Conservation (phyloP, 2,329 filamentous ascomycete species). For the Aspergillus glaucus region DNA sequence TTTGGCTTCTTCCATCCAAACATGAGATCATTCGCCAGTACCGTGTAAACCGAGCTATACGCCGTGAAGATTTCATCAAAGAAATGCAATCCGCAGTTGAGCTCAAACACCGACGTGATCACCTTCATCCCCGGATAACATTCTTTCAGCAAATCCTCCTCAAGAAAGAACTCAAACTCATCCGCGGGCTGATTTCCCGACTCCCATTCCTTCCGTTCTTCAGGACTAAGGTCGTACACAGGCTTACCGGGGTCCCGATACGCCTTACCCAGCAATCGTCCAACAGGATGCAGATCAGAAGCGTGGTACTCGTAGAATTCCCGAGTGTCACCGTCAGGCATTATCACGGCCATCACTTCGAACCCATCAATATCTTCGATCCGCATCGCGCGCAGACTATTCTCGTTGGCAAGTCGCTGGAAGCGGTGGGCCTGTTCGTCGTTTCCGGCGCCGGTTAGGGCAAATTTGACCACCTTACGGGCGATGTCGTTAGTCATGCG, state of each 20-base stretch:
- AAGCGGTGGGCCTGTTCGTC: slow-evolving; percentile 35
- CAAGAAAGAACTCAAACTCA: slow-evolving; percentile 58
- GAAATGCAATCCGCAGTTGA: slow-evolving; percentile 58
- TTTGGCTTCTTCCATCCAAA: slow-evolving; percentile 55
- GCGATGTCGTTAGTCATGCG: slow-evolving; percentile 44
- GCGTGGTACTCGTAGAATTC: slow-evolving; percentile 44
- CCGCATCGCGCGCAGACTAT: slow-evolving; percentile 36
- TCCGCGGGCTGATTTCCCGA: slow-evolving; percentile 13
- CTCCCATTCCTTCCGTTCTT: slow-evolving; percentile 24
- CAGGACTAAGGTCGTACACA: slow-evolving; percentile 30
- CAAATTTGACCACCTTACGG: slow-evolving; percentile 45
- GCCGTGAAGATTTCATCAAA: slow-evolving; percentile 54
- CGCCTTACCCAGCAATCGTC: slow-evolving; percentile 47
- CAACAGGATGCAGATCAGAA: slow-evolving; percentile 45
- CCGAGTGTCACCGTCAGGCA: slow-evolving; percentile 39
- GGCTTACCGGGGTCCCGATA: slow-evolving; percentile 42
- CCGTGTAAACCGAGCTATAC: slow-evolving; percentile 58
- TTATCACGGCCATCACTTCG: slow-evolving; percentile 52
- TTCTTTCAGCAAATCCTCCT: slow-evolving; percentile 52
- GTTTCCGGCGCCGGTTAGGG: slow-evolving; percentile 42
- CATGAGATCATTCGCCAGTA: slow-evolving; percentile 66
- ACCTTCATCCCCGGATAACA: slow-evolving; percentile 63
- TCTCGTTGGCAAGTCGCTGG: slow-evolving; percentile 25
- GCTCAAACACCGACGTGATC: slow-evolving; percentile 48
- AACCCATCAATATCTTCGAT: slow-evolving; percentile 51